A percentile compares a stretch with the other conserved stretches of the same genome.
These are phyloP conservation scores for Epichloe hybrida DNA, from an alignment of 2,329 filamentous ascomycete species.

Conservation along the genomic window DNA sequence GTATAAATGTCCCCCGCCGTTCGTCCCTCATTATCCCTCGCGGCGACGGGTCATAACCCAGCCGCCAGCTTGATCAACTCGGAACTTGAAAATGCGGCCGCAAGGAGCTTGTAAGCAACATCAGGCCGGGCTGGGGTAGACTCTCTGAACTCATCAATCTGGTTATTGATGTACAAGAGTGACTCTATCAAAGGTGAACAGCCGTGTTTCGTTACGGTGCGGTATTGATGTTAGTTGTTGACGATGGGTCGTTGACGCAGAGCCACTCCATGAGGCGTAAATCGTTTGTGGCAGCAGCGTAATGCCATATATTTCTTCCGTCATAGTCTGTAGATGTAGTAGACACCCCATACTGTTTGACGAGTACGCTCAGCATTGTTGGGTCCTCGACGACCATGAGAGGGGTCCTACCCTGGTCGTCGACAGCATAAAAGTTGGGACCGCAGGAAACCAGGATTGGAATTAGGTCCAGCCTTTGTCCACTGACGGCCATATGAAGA, in stretches of 20 bases:
- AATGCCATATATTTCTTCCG: conserved; percentile 25
- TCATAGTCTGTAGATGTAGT: conserved; percentile 18
- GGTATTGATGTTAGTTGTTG: conserved; percentile 14
- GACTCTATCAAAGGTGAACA: conserved; percentile 20
- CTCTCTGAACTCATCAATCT: background rate
- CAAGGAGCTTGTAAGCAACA: conserved; percentile 9
- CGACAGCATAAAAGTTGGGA: conserved; percentile 15
- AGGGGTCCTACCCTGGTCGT: conserved; percentile 20
- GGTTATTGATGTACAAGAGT: conserved; percentile 10
- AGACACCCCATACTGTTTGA: conserved; percentile 12
- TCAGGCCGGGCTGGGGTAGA: background rate
- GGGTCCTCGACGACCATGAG: conserved; percentile 20
- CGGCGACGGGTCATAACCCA: background rate
- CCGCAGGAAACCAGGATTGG: conserved; percentile 14
- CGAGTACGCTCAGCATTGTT: conserved; percentile 13
- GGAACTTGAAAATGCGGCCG: background rate
- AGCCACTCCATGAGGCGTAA: conserved; percentile 17
- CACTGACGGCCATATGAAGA: conserved; percentile 19
- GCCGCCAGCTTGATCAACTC: background rate
- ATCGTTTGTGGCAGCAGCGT: conserved; percentile 21
- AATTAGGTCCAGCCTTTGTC: conserved; percentile 14
- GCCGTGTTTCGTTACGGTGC: conserved; percentile 7
- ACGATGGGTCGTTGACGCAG: conserved; percentile 15
- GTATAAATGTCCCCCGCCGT: background rate
- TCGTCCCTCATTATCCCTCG: background rate